Evolutionary conservation across 495 filamentous ascomycete genomes (phyloP), one percentile per base, ranked within the genome.

Genomic region (Aspergillus homomorphus): DNA sequence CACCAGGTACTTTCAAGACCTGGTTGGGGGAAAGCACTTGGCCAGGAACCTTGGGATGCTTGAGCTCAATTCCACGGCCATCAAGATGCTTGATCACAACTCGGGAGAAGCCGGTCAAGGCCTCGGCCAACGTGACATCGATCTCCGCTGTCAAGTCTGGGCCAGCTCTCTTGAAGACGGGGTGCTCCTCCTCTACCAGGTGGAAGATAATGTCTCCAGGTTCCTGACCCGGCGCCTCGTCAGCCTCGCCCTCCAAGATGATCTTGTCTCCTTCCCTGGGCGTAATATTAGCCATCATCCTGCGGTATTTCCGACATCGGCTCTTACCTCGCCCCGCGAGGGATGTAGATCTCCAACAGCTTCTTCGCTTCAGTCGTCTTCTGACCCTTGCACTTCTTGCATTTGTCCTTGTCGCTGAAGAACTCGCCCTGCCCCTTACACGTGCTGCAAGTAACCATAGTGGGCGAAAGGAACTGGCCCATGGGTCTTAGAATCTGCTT

Each of bases 361-460:
- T 98, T 98, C 73, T 87, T 93, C 69, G 90, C 87, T 68, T 89
- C 85, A 30, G 81, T 78, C 4, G 90, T 89, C 52, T 89, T 83
- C 67, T 88, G 86, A 46, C 94, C 94, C 76, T 97, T 96, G 83
- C 95, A 98, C 80, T 95, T 96, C 80, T 92, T 95, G 80, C 94
- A 98, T 69, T 89, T 88, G 60, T 98, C 94, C 78, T 97, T 97
- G 61, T 94, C 90, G 72, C 89, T 89, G 79, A 85, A 96, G 63
- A 92, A 84, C 56, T 85, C 84, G 15, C 94, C 94, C 15, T 87
- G 83, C 15, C 91, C 91, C 53, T 83, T 82, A 77, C 94, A 98
- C 55, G 83, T 82, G 59, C 84, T 82, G 75, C 94, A 98, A 15
- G 82, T 65, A 16, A 88, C 81, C 8, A 82, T 82, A 56, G 87